Percentiles rank a stretch among this genome's conserved stretches.
phyloP scores from a whole-genome alignment of 1,139 yeast species.

The Saccharomyces pastorianus region DNA sequence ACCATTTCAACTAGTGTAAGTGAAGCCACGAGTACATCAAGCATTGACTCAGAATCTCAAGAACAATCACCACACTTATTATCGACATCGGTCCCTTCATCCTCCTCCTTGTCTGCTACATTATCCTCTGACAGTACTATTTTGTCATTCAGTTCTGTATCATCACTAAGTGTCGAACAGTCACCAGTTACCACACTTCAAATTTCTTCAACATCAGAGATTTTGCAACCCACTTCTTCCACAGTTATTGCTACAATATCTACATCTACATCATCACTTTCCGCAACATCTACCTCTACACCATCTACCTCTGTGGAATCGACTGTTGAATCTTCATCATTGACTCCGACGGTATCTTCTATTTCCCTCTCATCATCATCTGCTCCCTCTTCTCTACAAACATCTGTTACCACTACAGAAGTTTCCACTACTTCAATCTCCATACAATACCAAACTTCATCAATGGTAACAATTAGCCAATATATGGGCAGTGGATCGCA shows the following conservation, averaged over 20 bases:
- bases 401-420: neutral
- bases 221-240: neutral
- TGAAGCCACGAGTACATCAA: neutral
- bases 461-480: neutral
- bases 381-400: constrained; percentile 1
- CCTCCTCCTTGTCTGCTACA: neutral
- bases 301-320: neutral
- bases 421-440: neutral
- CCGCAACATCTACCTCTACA: neutral
- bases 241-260: neutral
- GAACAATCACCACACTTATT: neutral
- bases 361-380: neutral
- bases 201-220: neutral
- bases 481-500: neutral
- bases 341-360: neutral
- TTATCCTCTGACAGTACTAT: neutral
- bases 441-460: neutral
- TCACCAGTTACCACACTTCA: neutral
- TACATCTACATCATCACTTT: neutral
- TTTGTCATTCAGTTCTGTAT: neutral
- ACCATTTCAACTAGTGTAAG: neutral
- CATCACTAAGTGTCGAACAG: neutral
- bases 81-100: neutral
- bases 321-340: neutral
- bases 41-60: neutral